Evolutionary conservation across 2,329 filamentous ascomycete genomes (phyloP).

Genomic region (Alternaria triticimaculans): DNA sequence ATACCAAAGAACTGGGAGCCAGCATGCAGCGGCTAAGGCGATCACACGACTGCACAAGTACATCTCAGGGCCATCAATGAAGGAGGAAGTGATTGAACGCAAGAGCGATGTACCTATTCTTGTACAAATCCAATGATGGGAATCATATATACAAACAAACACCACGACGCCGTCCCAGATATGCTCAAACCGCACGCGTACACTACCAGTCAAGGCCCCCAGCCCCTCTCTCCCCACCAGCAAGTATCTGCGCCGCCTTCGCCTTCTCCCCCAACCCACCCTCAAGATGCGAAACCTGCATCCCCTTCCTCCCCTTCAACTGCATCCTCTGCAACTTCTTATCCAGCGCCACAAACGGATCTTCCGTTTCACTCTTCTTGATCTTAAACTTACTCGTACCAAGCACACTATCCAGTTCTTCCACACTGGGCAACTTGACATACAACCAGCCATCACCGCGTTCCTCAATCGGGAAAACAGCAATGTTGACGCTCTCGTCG

Average conservation of each 20-base stretch:
- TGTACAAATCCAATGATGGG: not conserved
- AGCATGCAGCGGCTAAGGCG: not conserved
- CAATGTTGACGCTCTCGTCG: constrained; percentile 77
- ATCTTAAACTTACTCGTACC: constrained; percentile 82
- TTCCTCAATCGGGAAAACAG: constrained; percentile 79
- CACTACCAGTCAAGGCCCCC: constrained; percentile 55
- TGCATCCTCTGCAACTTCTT: constrained; percentile 57
- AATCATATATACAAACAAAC: not conserved
- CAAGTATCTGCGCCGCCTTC: constrained; percentile 54
- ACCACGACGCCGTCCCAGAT: not conserved
- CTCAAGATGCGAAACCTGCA: constrained; percentile 54
- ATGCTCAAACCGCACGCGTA: not conserved
- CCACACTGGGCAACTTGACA: constrained; percentile 77
- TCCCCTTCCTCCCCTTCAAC: constrained; percentile 61
- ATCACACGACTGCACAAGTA: not conserved
- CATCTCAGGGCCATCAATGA: not conserved
- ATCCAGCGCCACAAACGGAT: constrained; percentile 64
- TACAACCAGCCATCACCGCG: constrained; percentile 79
- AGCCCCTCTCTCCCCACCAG: constrained; percentile 54
- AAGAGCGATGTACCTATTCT: not conserved
- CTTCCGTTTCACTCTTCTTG: constrained; percentile 69
- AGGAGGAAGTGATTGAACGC: not conserved
- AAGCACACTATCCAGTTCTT: constrained; percentile 79
- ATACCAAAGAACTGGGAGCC: not conserved
- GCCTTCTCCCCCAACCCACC: constrained; percentile 53